Conservation (phyloP, 202 grass and related monocot species). For the Panicum virgatum region DNA sequence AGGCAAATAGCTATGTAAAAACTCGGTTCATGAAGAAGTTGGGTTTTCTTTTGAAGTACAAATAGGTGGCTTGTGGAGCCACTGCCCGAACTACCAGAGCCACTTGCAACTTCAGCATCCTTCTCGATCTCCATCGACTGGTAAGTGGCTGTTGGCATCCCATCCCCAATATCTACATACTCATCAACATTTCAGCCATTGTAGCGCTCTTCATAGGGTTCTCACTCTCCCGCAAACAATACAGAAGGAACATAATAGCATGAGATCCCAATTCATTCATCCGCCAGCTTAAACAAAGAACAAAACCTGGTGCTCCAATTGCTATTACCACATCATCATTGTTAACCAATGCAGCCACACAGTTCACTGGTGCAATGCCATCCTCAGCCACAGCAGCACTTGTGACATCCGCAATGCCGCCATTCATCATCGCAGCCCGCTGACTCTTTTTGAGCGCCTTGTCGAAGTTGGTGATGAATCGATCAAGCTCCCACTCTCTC, state of each 20-base stretch:
- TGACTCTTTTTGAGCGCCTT: conserved; percentile 74
- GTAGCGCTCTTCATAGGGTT: conserved; percentile 24
- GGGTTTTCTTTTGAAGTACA: not conserved
- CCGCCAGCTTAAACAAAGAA: conserved; percentile 7
- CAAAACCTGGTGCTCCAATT: not conserved
- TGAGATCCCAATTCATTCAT: not conserved
- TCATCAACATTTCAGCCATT: conserved; percentile 62
- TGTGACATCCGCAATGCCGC: conserved; percentile 16
- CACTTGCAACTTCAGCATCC: conserved; percentile 50
- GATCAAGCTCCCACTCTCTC: conserved; percentile 96
- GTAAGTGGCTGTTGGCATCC: conserved; percentile 72
- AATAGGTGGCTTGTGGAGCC: conserved; percentile 39
- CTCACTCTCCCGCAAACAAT: conserved; percentile 40
- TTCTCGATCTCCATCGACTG: conserved; percentile 82
- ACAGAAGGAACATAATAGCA: not conserved
- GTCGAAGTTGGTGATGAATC: conserved; percentile 85
- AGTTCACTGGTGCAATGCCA: not conserved
- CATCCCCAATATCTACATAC: conserved; percentile 93
- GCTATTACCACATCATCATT: conserved; percentile 32
- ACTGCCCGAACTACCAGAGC: conserved; percentile 59
- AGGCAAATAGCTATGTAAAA: not conserved
- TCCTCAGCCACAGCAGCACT: conserved; percentile 28
- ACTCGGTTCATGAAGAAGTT: not conserved
- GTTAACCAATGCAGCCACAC: conserved; percentile 1
- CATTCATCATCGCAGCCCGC: conserved; percentile 36